Evolutionary conservation across 306 rosid genomes (phyloP).

Genomic region (Oxytropis ochrocephala): DNA sequence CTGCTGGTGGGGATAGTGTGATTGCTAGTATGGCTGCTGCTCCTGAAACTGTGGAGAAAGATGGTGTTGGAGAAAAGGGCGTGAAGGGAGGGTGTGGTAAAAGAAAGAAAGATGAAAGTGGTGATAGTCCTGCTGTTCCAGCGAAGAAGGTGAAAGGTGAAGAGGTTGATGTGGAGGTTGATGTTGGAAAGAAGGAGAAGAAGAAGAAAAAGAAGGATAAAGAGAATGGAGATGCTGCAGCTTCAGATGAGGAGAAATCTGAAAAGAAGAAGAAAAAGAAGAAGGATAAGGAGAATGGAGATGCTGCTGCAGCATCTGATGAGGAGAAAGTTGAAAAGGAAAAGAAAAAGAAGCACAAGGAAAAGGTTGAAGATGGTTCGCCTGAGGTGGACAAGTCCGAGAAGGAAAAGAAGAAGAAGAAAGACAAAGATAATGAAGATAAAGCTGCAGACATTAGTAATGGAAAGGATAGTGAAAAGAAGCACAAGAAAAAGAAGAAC

Average conservation of each 20-base stretch:
- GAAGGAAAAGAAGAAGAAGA: slow-evolving; percentile 54
- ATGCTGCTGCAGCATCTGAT: too few species aligned
- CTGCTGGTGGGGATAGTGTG: slow-evolving; percentile 52
- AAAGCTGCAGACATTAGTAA: slow-evolving; percentile 15
- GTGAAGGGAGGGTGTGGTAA: slow-evolving; percentile 37
- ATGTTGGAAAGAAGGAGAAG: slow-evolving; percentile 45
- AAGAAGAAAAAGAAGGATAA: slow-evolving; percentile 51
- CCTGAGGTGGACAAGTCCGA: slow-evolving; percentile 51
- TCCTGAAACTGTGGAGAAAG: slow-evolving; percentile 20
- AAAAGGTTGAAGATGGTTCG: slow-evolving; percentile 34
- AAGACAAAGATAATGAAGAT: slow-evolving; percentile 43
- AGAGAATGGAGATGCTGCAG: slow-evolving; percentile 16
- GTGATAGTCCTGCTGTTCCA: slow-evolving; percentile 33
- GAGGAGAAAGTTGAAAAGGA: not conserved
- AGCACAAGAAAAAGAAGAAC: slow-evolving; percentile 42
- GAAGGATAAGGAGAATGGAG: too few species aligned
- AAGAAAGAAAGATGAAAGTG: slow-evolving; percentile 38
- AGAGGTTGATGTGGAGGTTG: slow-evolving; percentile 20
- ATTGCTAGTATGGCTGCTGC: slow-evolving; percentile 57
- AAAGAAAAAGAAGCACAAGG: slow-evolving; percentile 47
- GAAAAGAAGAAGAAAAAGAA: slow-evolving; percentile 5
- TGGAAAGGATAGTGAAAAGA: slow-evolving; percentile 48
- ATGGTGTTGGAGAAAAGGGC: not conserved
- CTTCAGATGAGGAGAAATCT: slow-evolving; percentile 36
- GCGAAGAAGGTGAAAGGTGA: slow-evolving; percentile 39